Percentiles rank a stretch among this genome's conserved stretches.
Evolutionary conservation across 306 rosid species (phyloP).

Genomic region (Quercus bicolor): DNA sequence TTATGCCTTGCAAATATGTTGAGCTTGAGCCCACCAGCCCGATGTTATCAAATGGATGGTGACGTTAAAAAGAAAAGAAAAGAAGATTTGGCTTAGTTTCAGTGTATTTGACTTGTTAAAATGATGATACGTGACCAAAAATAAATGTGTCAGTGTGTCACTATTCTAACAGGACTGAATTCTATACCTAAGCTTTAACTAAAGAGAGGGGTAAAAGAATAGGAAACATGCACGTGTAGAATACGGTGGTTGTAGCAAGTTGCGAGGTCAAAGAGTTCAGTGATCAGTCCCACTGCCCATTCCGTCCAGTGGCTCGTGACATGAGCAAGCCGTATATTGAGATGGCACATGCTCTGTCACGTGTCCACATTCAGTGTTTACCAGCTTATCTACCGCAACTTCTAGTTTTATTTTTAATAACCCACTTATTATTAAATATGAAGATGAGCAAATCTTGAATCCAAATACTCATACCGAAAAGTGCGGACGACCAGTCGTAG

Average conservation of each 20-base stretch:
- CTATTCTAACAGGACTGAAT: too few relatives aligned
- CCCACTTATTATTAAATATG: neutral
- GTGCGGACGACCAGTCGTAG: neutral
- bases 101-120: too few relatives aligned
- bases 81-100: too few relatives aligned
- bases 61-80: too few relatives aligned
- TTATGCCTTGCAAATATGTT: too few relatives aligned
- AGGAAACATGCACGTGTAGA: neutral
- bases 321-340: neutral
- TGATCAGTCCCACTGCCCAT: neutral
- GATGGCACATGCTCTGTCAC: conserved; percentile 24
- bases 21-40: too few relatives aligned
- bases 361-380: conserved; percentile 6
- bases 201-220: too few relatives aligned
- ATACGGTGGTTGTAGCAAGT: too few relatives aligned
- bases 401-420: neutral
- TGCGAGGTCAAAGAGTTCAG: neutral
- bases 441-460: neutral
- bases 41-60: too few relatives aligned
- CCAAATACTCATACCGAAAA: neutral
- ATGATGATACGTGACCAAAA: too few relatives aligned
- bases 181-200: too few relatives aligned
- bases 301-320: neutral
- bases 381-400: neutral
- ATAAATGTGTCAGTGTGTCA: too few relatives aligned